A percentile compares a stretch with the other conserved stretches of the same genome.
Evolutionary conservation across 1,284 basidiomycete species (phyloP).

Genomic region (Tylopilus sp.): DNA sequence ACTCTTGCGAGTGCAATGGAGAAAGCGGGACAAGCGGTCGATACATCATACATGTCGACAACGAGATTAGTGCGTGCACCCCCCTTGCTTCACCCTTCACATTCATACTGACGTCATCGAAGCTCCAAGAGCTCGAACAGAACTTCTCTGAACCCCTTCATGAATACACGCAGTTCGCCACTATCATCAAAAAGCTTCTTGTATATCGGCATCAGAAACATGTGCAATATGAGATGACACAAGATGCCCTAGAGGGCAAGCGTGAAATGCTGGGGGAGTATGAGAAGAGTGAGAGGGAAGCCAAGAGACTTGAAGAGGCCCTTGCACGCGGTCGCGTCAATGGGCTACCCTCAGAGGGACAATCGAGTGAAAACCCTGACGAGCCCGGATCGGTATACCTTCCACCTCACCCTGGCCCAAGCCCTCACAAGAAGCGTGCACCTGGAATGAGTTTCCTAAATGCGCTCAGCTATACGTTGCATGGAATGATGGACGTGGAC

Average conservation of each 20-base stretch:
- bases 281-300: slow-evolving; percentile 90
- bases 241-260: slow-evolving; percentile 85
- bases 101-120: slow-evolving; percentile 15
- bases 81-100: slow-evolving; percentile 8
- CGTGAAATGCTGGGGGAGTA: slow-evolving; percentile 84
- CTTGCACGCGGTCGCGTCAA: slow-evolving; percentile 54
- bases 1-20: slow-evolving; percentile 77
- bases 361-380: slow-evolving; percentile 33
- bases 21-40: slow-evolving; percentile 92
- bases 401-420: slow-evolving; percentile 72
- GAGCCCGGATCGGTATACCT: slow-evolving; percentile 46
- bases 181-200: slow-evolving; percentile 90
- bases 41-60: slow-evolving; percentile 90
- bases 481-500: slow-evolving; percentile 98
- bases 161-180: slow-evolving; percentile 93
- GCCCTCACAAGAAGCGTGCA: slow-evolving; percentile 53
- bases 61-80: slow-evolving; percentile 62
- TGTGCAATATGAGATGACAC: slow-evolving; percentile 95
- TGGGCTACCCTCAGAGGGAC: slow-evolving; percentile 30
- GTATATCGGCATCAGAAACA: slow-evolving; percentile 97
- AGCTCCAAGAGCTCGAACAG: slow-evolving; percentile 90
- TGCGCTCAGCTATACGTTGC: slow-evolving; percentile 90
- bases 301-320: slow-evolving; percentile 83
- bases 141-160: slow-evolving; percentile 94
- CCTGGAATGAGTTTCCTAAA: slow-evolving; percentile 86